Base-by-base conservation (phyloP, 495 filamentous ascomycete genomes). In the Lichenothelia convexa region DNA sequence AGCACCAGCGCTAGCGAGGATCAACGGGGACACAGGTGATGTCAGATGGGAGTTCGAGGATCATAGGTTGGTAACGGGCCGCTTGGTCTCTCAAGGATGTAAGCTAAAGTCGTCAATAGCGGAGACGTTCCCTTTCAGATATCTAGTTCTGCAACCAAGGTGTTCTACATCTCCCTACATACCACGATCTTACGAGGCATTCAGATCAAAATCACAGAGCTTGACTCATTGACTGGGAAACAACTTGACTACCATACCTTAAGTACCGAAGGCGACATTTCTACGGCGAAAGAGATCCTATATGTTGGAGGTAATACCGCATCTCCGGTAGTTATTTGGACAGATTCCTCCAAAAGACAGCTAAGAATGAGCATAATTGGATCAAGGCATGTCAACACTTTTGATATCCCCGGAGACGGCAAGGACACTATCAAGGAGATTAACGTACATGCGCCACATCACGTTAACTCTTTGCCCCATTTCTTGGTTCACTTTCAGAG, bases 401-500 rank as follows among this genome's bases (percentile, higher is more conserved):
- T 77, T 30, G 52, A 57, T 35, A 59, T 73, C 30, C 63, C 64
- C 12, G 64, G 62, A 31, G 53, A 57, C 5, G 61, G 60, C 36
- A 67, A 67, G 4, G 64, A 71, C n/a, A 67, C 68, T 20, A 66
- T 86, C 13, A 56, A 71, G 8, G 60, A 67, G 20, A 73, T 94
- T 23, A 64, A 62, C 5, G 56, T 94, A 17, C 79, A 91, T 51
- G 76, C 83, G 11, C 71, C 81, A 4, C 68, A 71, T 35, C 62
- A 75, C 35, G 57, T 73, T 18, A 75, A 75, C 50, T 75, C 78
- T 21, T 59, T 70, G 18, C 64, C 80, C 3, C 78, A 91, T 61
- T 81, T 93, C 56, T 58, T 94, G 29, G 79, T 94, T 5, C 80
- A 93, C 41, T 89, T 68, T 52, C 69, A 75, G 47, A 81, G 81